Percentiles rank a stretch among this genome's conserved stretches.
These are phyloP conservation scores for Claviceps arundinis DNA, from an alignment of 2,329 filamentous ascomycete species.

Conservation along the genomic window DNA sequence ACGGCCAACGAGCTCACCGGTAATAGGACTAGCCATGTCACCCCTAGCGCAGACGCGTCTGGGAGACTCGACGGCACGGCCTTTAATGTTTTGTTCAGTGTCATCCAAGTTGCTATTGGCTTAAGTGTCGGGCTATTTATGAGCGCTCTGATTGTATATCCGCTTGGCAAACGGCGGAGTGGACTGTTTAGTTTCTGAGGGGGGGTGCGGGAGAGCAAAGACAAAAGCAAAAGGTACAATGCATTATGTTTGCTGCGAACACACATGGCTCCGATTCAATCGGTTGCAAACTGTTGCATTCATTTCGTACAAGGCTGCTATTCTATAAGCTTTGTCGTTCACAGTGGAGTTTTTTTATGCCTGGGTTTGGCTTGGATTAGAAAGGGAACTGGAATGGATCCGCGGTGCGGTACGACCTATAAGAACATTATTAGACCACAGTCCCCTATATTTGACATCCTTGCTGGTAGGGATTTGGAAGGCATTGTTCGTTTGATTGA, in stretches of 20 bases:
- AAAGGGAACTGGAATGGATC: not conserved
- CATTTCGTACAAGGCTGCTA: not conserved
- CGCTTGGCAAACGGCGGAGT: constrained; percentile 43
- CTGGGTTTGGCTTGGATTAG: not conserved
- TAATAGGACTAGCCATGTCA: constrained; percentile 18
- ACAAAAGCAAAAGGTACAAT: not conserved
- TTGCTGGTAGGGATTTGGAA: not conserved
- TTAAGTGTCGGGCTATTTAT: constrained; percentile 48
- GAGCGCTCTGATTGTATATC: constrained; percentile 41
- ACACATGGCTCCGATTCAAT: not conserved
- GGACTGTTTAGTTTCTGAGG: constrained; percentile 40
- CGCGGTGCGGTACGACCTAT: too few relatives aligned
- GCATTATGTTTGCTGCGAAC: not conserved
- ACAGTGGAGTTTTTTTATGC: not conserved
- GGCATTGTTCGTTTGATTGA: too few relatives aligned
- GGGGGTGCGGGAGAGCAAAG: not conserved
- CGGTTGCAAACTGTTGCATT: too few relatives aligned
- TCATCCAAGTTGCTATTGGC: constrained; percentile 48
- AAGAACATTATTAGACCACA: too few relatives aligned
- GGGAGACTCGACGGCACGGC: constrained; percentile 29
- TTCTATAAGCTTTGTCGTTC: not conserved
- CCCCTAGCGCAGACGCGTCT: constrained; percentile 7
- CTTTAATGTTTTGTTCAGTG: constrained; percentile 42
- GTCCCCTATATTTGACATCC: too few relatives aligned
- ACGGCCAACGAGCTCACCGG: constrained; percentile 41